Conservation (phyloP, 2,329 filamentous ascomycete species). For the Ophiostoma sp. region DNA sequence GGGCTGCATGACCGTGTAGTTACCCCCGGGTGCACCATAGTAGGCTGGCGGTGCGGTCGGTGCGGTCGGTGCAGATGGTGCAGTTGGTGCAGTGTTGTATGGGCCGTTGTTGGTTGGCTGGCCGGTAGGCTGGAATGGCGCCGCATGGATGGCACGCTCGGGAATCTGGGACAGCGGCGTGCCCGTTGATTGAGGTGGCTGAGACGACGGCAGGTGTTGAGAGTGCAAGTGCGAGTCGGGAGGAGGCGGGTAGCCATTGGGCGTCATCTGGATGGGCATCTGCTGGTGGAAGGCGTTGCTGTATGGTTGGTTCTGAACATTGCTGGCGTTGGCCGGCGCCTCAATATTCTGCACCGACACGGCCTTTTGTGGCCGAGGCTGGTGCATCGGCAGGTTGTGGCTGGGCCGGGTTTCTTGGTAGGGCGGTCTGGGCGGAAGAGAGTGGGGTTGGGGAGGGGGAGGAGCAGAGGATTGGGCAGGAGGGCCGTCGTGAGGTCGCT, state of each 20-base stretch:
- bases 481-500: conserved; percentile 42
- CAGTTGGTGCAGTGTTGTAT: conserved; percentile 38
- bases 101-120: conserved; percentile 55
- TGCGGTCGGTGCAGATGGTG: conserved; percentile 43
- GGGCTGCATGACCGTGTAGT: conserved; percentile 46
- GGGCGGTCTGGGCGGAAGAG: conserved; percentile 53
- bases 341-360: conserved; percentile 93
- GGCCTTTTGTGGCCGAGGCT: conserved; percentile 89
- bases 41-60: conserved; percentile 44
- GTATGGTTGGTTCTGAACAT: conserved; percentile 17
- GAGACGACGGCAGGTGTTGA: conserved; percentile 38
- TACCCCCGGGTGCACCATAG: conserved; percentile 37
- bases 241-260: conserved; percentile 42
- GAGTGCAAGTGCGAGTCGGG: conserved; percentile 48
- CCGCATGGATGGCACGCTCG: conserved; percentile 84
- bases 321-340: conserved; percentile 57
- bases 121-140: conserved; percentile 74
- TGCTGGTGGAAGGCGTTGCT: conserved; percentile 73
- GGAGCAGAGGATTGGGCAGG: conserved; percentile 15
- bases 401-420: conserved; percentile 53
- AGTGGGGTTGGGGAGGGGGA: conserved; percentile 52
- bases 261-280: conserved; percentile 66
- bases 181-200: conserved; percentile 64
- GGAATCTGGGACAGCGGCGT: conserved; percentile 89
- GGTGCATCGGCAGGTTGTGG: conserved; percentile 69